A percentile compares a stretch with the other conserved stretches of the same genome.
Evolutionary conservation across 2,329 filamentous ascomycete species (phyloP).

Genomic region (Pestalotiopsis sp.): DNA sequence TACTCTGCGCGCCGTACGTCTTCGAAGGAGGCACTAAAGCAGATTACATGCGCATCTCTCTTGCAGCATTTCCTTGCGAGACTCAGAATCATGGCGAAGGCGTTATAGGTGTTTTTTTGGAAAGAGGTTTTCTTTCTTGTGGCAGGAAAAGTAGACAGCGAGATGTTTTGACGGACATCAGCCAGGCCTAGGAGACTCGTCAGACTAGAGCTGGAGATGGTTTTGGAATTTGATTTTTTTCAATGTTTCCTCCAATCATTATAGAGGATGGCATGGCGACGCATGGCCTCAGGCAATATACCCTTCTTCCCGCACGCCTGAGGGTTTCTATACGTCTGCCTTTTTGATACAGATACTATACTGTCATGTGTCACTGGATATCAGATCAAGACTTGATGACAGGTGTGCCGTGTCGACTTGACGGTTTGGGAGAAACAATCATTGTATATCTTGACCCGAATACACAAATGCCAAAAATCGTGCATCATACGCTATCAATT

Average conservation of each 20-base stretch:
- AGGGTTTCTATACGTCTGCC: not conserved
- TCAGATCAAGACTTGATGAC: not conserved
- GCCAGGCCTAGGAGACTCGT: not conserved
- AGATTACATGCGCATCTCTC: not conserved
- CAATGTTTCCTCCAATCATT: not conserved
- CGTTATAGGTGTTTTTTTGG: not conserved
- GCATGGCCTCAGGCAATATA: conserved; percentile 2
- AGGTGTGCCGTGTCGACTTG: not conserved
- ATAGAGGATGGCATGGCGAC: not conserved
- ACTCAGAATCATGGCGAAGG: not conserved
- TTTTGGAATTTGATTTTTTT: too few species aligned
- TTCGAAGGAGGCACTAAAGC: not conserved
- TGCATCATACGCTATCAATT: not conserved
- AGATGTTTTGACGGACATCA: not conserved
- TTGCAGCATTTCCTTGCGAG: not conserved
- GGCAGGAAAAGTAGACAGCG: not conserved
- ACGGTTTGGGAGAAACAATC: not conserved
- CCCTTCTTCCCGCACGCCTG: not conserved
- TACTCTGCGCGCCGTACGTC: not conserved
- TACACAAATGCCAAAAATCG: not conserved
- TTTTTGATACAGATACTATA: not conserved
- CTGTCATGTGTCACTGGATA: not conserved
- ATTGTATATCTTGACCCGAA: not conserved
- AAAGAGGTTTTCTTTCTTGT: not conserved
- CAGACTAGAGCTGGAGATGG: too few species aligned